Evolutionary conservation across 306 rosid species (phyloP).

Genomic region (Fragaria iinumae): DNA sequence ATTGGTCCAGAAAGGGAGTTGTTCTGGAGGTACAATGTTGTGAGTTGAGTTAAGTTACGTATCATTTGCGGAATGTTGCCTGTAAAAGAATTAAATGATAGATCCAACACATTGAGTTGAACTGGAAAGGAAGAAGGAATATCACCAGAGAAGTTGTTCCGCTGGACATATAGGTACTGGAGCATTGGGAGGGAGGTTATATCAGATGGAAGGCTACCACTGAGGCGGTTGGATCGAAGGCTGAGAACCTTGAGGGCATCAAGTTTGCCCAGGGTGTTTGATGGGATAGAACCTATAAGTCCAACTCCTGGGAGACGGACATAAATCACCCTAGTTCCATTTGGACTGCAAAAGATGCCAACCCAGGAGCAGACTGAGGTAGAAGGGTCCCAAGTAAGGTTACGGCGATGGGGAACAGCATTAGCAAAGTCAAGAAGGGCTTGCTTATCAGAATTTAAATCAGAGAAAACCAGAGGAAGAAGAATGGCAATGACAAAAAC

Average conservation of each 20-base stretch:
- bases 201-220: conserved; percentile 67
- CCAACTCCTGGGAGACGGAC: conserved; percentile 87
- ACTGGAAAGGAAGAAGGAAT: conserved; percentile 67
- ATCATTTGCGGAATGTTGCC: conserved; percentile 61
- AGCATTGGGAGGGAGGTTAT: conserved; percentile 80
- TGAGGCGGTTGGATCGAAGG: conserved; percentile 80
- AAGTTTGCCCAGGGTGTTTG: conserved; percentile 73
- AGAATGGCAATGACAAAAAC: conserved; percentile 43
- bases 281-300: conserved; percentile 68
- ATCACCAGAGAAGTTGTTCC: conserved; percentile 76
- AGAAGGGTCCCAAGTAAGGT: conserved; percentile 51
- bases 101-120: conserved; percentile 63
- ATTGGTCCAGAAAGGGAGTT: conserved; percentile 73
- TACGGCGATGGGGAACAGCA: conserved; percentile 67
- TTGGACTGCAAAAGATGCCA: conserved; percentile 51
- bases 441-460: conserved; percentile 64
- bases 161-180: conserved; percentile 68
- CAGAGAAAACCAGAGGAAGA: conserved; percentile 52
- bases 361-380: conserved; percentile 64
- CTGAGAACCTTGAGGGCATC: conserved; percentile 66
- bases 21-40: conserved; percentile 72
- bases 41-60: conserved; percentile 62
- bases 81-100: conserved; percentile 72
- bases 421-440: conserved; percentile 66
- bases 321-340: conserved; percentile 46